Evolutionary conservation across 306 rosid genomes (phyloP).

Genomic region (Rosa rugosa): DNA sequence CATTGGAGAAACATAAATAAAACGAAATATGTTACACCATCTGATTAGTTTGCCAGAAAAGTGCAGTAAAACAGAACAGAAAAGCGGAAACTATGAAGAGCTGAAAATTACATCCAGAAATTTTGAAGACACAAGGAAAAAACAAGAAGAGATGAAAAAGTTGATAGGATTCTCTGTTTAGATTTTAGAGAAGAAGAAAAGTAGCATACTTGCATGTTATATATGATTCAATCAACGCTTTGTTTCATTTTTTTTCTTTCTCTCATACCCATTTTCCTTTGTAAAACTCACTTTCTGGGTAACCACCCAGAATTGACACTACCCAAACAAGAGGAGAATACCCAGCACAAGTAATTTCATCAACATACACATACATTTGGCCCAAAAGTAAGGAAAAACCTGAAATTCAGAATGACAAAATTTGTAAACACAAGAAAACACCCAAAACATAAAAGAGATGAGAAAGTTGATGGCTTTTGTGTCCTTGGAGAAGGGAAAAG

Average conservation of each 20-base stretch:
- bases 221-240: neutral
- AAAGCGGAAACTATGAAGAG: neutral
- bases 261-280: neutral
- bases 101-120: neutral
- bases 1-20: neutral
- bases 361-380: neutral
- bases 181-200: neutral
- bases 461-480: constrained; percentile 3
- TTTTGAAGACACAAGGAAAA: neutral
- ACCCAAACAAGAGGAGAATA: neutral
- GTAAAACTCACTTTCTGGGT: constrained; percentile 2
- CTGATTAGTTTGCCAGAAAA: neutral
- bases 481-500: neutral
- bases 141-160: neutral
- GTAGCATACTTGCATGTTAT: neutral
- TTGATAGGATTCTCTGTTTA: neutral
- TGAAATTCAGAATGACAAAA: neutral
- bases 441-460: neutral
- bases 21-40: neutral
- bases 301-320: neutral
- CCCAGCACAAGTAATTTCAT: neutral
- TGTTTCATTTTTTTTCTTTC: neutral
- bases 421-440: neutral
- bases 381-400: neutral
- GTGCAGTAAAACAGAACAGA: neutral